Percentiles rank a stretch among this genome's conserved stretches.
These are phyloP conservation scores for Hypoxylon fragiforme DNA, from an alignment of 495 filamentous ascomycete species.

Conservation along the genomic window DNA sequence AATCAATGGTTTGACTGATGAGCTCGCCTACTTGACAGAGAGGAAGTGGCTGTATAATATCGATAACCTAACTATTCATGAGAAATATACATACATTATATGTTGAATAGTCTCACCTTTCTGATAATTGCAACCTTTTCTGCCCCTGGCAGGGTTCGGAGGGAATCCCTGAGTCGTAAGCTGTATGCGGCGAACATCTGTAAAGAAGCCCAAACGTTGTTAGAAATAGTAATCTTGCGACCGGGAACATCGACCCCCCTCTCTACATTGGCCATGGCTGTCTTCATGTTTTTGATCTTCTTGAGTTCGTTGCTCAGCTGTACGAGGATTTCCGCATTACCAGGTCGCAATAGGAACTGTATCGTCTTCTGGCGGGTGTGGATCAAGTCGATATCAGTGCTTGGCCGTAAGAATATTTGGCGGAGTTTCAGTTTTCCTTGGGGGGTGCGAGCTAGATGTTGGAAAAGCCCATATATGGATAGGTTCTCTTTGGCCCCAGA, in stretches of 20 bases:
- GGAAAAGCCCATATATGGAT: conserved; percentile 85
- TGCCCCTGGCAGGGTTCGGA: conserved; percentile 63
- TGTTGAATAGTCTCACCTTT: conserved; percentile 50
- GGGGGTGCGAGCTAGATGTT: conserved; percentile 74
- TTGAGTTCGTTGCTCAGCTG: conserved; percentile 66
- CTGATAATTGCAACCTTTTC: conserved; percentile 57
- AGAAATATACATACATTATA: not conserved
- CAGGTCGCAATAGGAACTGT: conserved; percentile 66
- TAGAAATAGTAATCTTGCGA: conserved; percentile 60
- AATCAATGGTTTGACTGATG: conserved; percentile 79
- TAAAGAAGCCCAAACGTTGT: conserved; percentile 72
- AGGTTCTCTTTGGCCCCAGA: conserved; percentile 83
- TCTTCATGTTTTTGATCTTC: conserved; percentile 78
- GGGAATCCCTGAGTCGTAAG: conserved; percentile 66
- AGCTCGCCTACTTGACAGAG: conserved; percentile 67
- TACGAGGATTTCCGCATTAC: conserved; percentile 62
- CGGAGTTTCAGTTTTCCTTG: conserved; percentile 78
- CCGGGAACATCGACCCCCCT: conserved; percentile 72
- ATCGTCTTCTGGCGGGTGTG: conserved; percentile 74
- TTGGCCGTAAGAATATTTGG: conserved; percentile 85
- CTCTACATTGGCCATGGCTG: conserved; percentile 68
- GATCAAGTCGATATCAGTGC: conserved; percentile 66
- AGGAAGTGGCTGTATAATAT: conserved; percentile 51
- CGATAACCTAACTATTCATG: conserved; percentile 38
- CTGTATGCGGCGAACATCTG: conserved; percentile 56